Base-by-base conservation (phyloP, 768 basidiomycete species). In the Ramaria sp. region DNA sequence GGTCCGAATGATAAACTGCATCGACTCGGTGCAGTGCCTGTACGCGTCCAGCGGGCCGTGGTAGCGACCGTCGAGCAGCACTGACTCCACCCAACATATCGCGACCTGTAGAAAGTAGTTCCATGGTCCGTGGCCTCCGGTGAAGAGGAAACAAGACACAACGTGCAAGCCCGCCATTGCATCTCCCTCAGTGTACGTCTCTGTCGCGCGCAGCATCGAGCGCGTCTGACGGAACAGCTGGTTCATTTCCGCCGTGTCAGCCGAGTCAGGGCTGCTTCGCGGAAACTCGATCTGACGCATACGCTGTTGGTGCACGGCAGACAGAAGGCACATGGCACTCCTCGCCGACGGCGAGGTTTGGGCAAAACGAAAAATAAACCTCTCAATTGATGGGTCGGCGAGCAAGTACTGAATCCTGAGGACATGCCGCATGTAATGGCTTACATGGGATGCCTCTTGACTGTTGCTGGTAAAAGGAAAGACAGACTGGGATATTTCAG, bases 131-230 rank as follows among this genome's bases (percentile, higher is more conserved):
- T 71, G 68, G 5, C 88, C 87, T 3, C 88, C 88, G 12, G 78
- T 77, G 69, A 91, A 90, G 52, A 90, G 78, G 69, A 81, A 81
- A 41, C 79, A 76, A 16, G 87, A 88, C 27, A 91, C 78, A 61
- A 86, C 71, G 57, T 85, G 83, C 18, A 91, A 69, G 3, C 84
- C 84, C 0, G 86, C 83, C 69, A 89, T 82, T 20, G 88, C 88
- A 59, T 88, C 85, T 34, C 83, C 85, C 50, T 81, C 76, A 15
- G 70, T 75, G 44, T 28, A 20, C 34, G 27, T 50, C 56, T 25
- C 44, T 30, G 36, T 47, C 47, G 18, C 22, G 28, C 43, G 57
- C 25, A 48, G 56, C 30, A 53, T 27, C n/a, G 38, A 28, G 20
- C 52, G 30, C 13, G 56, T 52, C 44, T 41, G 43, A n/a, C 43